Base-by-base conservation (phyloP, 805 yeast genomes). In the Zygosaccharomyces siamensis region DNA sequence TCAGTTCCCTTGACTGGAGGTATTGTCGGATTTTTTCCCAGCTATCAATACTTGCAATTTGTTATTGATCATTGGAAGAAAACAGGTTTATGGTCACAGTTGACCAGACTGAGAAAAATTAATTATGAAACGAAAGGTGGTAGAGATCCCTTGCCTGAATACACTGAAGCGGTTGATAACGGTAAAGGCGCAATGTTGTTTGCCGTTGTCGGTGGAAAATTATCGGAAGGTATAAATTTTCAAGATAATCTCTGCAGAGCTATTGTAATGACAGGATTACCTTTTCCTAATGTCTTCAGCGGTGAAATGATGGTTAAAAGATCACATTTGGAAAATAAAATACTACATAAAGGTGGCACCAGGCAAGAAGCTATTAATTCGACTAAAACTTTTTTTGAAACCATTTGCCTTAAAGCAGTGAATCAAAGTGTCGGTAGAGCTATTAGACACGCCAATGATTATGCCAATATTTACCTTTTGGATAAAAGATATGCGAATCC, bases 401-500 rank as follows among this genome's bases (percentile, higher is more conserved):
- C 86, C 58, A 71, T 88, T 5, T 89, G 96, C 61, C 85, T 92
- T 93, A 79, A 89, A 45, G 86, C 96, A 0, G 89, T 90, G 0
- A 90, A 90, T 62, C 98, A 90, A 65, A 82, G 95, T 67, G 83
- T 92, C 10, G 98, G 97, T 0, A 75, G 98, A 54, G 87, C 97
- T 5, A 90, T 90, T 35, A 72, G 98, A 51, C 96, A 90, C 63
- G 76, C 76, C 23, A 75, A 77, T 37, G 98, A 92, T 66, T 89
- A 86, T 61, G 83, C 97, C 0, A 76, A 79, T 12, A 84, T 92
- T 5, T 80, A 78, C 56, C 70, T 90, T 35, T 57, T 89, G 12
- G 98, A 92, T 63, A 66, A 64, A 28, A 71, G 97, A 46, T 92
- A 77, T 54, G 58, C 58, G 2, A 61, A 62, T 2, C 56, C 58